Conservation (phyloP, 2,329 filamentous ascomycete species). For the Xylariaceae sp. region DNA sequence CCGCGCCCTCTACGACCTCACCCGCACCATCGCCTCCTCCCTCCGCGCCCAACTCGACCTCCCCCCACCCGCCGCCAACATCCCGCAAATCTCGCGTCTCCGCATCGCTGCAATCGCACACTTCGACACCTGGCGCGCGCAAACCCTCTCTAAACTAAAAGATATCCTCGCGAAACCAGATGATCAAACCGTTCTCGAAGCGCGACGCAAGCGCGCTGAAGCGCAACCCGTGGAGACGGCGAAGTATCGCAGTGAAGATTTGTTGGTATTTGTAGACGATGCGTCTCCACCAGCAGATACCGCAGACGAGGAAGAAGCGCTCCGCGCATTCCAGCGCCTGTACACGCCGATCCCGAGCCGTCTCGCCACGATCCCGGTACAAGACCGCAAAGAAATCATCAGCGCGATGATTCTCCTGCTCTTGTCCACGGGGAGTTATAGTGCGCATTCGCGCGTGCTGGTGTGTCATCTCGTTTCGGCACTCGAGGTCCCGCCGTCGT, state of each 20-base stretch:
- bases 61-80: background rate
- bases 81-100: background rate
- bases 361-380: background rate
- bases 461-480: constrained; percentile 64
- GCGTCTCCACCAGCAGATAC: background rate
- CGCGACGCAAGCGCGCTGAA: background rate
- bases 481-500: constrained; percentile 54
- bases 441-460: constrained; percentile 65
- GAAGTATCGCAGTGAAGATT: background rate
- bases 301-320: background rate
- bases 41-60: constrained; percentile 50
- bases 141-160: background rate
- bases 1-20: constrained; percentile 46
- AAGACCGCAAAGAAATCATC: background rate
- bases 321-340: background rate
- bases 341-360: background rate
- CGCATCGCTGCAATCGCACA: background rate
- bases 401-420: constrained; percentile 30
- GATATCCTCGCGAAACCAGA: background rate
- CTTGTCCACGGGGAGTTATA: constrained; percentile 68
- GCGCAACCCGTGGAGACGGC: background rate
- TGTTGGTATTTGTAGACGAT: background rate
- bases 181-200: background rate
- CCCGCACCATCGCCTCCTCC: constrained; percentile 47
- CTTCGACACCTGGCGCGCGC: background rate